These are phyloP conservation scores for Thraustotheca clavata DNA, from an alignment of 352 stramenopile species.

Conservation along the genomic window DNA sequence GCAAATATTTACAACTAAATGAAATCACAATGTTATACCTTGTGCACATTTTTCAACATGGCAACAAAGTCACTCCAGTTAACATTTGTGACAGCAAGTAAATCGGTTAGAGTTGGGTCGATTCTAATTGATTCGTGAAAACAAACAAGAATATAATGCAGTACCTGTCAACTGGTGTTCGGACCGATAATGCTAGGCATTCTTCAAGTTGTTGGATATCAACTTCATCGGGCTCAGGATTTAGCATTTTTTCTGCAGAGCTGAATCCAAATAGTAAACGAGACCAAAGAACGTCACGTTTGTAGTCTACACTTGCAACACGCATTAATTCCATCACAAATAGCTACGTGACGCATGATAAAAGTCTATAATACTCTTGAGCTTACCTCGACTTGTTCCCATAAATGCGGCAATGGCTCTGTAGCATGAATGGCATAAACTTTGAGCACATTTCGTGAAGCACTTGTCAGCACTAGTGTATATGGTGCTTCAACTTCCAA, in stretches of 20 bases:
- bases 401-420: neutral
- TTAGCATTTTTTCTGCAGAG: constrained; percentile 35
- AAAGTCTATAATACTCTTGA: neutral
- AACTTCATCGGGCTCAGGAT: constrained; percentile 39
- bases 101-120: constrained; percentile 59
- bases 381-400: constrained; percentile 6
- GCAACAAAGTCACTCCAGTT: constrained; percentile 72
- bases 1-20: neutral
- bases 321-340: constrained; percentile 74
- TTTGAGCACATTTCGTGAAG: neutral
- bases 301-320: constrained; percentile 72
- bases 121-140: constrained; percentile 25
- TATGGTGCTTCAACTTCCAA: neutral
- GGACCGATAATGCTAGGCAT: constrained; percentile 70
- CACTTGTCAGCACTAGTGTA: constrained; percentile 12
- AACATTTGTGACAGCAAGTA: constrained; percentile 55
- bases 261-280: constrained; percentile 49
- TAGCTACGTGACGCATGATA: constrained; percentile 26
- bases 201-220: constrained; percentile 76
- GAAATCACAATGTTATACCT: constrained; percentile 3
- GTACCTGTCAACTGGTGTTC: constrained; percentile 52
- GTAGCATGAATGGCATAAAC: constrained; percentile 11
- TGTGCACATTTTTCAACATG: constrained; percentile 66
- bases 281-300: constrained; percentile 80
- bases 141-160: neutral